Conservation (phyloP, 73 alveolate species). For the Tetrahymena borealis region DNA sequence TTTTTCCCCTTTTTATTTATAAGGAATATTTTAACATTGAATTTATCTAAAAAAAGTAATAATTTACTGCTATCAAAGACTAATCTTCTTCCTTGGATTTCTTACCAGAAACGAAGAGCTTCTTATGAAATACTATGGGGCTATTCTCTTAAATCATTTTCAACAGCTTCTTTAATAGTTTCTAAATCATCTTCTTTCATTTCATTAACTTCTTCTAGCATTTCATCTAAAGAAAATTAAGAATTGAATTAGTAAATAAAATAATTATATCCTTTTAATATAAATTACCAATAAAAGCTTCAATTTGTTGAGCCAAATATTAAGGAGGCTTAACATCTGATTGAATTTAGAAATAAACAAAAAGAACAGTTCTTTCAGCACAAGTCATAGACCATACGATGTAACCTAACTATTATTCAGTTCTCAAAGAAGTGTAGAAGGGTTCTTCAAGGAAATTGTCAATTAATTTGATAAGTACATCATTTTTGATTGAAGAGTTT, state of each 20-base stretch:
- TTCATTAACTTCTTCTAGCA: neutral
- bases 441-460: constrained; percentile 33
- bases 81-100: neutral
- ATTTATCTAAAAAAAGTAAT: neutral
- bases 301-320: neutral
- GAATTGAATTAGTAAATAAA: too few species aligned
- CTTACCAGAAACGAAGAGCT: constrained; percentile 1
- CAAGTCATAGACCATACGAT: constrained; percentile 1
- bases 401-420: constrained; percentile 50
- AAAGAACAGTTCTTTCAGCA: constrained; percentile 6
- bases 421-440: constrained; percentile 32
- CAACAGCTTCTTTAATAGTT: neutral
- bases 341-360: constrained; percentile 19
- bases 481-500: neutral
- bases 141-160: neutral
- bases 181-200: constrained; percentile 20
- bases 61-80: neutral
- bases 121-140: neutral
- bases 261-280: too few species aligned
- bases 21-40: neutral
- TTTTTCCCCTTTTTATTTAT: neutral
- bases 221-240: too few species aligned
- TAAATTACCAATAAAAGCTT: neutral
- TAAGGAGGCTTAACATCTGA: constrained; percentile 4
- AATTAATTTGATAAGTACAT: neutral